Evolutionary conservation across 202 grass and related monocot species (phyloP).

Genomic region (Schoenoplectus triqueter): DNA sequence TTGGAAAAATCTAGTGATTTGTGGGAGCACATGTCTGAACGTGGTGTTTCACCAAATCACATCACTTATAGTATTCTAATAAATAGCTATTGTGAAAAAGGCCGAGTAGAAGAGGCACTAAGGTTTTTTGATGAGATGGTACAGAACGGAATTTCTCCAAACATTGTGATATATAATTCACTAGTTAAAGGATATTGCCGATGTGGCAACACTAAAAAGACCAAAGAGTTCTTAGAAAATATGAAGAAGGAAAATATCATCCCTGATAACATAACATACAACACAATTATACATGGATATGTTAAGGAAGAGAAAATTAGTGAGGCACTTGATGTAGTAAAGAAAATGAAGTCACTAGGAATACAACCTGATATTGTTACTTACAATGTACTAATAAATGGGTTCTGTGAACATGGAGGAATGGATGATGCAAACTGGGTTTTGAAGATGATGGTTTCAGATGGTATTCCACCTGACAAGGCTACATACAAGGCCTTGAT

Average conservation of each 20-base stretch:
- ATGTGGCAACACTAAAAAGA: slow-evolving; percentile 63
- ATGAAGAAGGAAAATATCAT: slow-evolving; percentile 59
- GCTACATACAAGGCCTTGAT: slow-evolving; percentile 91
- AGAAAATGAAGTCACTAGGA: slow-evolving; percentile 68
- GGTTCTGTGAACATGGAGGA: slow-evolving; percentile 62
- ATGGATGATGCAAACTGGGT: slow-evolving; percentile 68
- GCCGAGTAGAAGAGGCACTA: slow-evolving; percentile 63
- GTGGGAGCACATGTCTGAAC: slow-evolving; percentile 78
- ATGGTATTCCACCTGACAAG: slow-evolving; percentile 67
- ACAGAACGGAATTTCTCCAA: slow-evolving; percentile 63
- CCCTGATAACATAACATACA: slow-evolving; percentile 79
- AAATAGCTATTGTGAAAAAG: slow-evolving; percentile 75
- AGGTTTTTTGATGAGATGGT: slow-evolving; percentile 76
- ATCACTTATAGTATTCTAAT: slow-evolving; percentile 85
- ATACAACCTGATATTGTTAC: slow-evolving; percentile 72
- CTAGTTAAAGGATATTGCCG: slow-evolving; percentile 86
- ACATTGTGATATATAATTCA: slow-evolving; percentile 86
- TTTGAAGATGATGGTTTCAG: slow-evolving; percentile 69
- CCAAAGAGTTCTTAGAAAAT: slow-evolving; percentile 60
- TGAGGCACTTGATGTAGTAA: slow-evolving; percentile 71
- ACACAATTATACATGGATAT: slow-evolving; percentile 82
- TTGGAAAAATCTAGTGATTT: slow-evolving; percentile 76
- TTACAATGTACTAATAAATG: slow-evolving; percentile 83
- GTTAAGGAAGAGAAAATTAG: slow-evolving; percentile 81
- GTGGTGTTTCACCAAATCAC: slow-evolving; percentile 74